Conservation (phyloP, 495 filamentous ascomycete species). For the Viridothelium virens region DNA sequence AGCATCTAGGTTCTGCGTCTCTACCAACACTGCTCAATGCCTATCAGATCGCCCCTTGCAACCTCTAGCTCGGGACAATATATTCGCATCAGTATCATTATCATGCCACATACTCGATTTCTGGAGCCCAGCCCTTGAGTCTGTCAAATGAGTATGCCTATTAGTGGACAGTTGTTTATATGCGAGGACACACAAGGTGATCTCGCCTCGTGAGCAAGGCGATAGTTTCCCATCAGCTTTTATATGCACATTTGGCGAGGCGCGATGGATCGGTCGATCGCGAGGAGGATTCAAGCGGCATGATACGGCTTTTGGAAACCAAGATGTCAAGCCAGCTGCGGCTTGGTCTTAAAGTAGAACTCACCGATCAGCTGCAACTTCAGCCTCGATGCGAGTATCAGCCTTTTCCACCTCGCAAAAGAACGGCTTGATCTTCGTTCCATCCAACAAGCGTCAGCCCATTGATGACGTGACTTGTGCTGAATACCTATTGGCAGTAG, state of each 20-base stretch:
- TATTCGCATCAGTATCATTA: background rate
- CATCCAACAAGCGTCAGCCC: background rate
- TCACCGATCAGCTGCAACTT: constrained; percentile 1
- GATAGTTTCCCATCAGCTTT: background rate
- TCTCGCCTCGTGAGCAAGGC: background rate
- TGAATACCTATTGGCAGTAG: constrained; percentile 4
- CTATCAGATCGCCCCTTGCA: background rate
- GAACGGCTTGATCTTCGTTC: background rate
- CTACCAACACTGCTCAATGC: background rate
- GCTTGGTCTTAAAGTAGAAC: background rate
- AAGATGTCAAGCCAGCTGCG: background rate
- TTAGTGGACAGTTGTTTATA: background rate
- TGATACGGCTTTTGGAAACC: no score
- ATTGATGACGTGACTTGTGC: background rate
- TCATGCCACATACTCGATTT: background rate
- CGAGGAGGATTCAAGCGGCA: no score
- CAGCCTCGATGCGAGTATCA: background rate
- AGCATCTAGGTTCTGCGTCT: background rate
- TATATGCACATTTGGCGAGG: no score
- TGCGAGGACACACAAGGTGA: background rate
- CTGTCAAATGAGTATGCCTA: background rate
- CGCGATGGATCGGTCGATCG: no score
- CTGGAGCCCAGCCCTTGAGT: background rate
- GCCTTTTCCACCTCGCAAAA: background rate
- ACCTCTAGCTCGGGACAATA: background rate